Base-by-base conservation (phyloP, 2,329 filamentous ascomycete genomes). In the Sclerotinia minor region DNA sequence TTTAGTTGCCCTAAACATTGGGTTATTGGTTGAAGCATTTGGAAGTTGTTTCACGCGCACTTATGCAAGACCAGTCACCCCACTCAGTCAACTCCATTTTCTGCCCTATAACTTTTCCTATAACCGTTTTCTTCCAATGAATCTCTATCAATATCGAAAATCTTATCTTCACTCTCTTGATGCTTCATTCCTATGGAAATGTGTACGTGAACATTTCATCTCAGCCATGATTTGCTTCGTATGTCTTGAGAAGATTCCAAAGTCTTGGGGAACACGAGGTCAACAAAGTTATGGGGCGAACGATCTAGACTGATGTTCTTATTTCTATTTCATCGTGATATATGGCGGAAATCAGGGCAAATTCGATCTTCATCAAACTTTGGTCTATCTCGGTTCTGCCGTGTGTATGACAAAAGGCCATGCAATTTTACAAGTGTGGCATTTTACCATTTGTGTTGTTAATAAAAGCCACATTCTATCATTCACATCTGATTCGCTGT, bases 391-490 rank as follows among this genome's bases (percentile, higher is more conserved):
- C 29, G 44, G 2, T 60, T 29, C 32, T 11, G 47, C 35, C 21
- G 53, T 24, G 15, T n/a, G 64, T 29, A 53, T 61, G 35, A 67
- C 35, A 67, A 53, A 53, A 47, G 53, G 65, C 26, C 47, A 67
- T 61, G 65, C 55, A 55, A 55, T 26, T n/a, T 55, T 13, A 21
- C 53, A 61, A 67, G 65, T 67, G 65, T 61, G 64, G 64, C 64
- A 66, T 44, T 50, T 38, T 59, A 44, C 64, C 64, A 66, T 66
- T 66, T 50, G 64, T 49, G 64, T 47, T 65, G 6, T 19, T 19
- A 26, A 26, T 13, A 24, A 19, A 8, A 13, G 45, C 32, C 47
- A 60, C 32, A 53, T 53, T 41, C 21, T 61, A 45, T 21, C 45
- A 50, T 24, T 15, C 49, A 52, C 47, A 24, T 67, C 55, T 45